These are phyloP conservation scores for Penicillium sp. DNA, from an alignment of 2,329 filamentous ascomycete species.

Conservation along the genomic window DNA sequence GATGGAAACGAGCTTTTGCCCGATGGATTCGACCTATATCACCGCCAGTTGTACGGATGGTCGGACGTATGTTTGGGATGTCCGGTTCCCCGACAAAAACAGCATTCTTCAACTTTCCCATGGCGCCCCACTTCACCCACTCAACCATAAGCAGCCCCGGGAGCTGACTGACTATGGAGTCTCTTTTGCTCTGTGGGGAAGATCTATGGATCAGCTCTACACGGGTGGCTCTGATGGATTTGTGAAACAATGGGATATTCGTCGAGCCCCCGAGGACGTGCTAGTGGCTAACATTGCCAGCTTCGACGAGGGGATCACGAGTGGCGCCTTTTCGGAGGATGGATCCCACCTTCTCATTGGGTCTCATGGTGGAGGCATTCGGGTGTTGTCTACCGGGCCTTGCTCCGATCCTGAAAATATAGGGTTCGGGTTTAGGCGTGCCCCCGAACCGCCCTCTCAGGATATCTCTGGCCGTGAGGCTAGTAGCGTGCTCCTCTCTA, in stretches of 20 bases:
- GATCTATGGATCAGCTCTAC: slow-evolving; percentile 53
- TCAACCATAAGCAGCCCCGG: slow-evolving; percentile 38
- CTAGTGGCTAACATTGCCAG: slow-evolving; percentile 52
- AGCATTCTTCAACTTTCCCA: slow-evolving; percentile 54
- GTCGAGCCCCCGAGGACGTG: slow-evolving; percentile 51
- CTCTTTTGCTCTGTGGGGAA: slow-evolving; percentile 58
- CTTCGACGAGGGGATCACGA: slow-evolving; percentile 57
- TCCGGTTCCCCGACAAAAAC: slow-evolving; percentile 43
- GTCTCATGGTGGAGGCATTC: slow-evolving; percentile 56
- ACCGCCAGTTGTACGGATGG: slow-evolving; percentile 63
- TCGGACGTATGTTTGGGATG: slow-evolving; percentile 61
- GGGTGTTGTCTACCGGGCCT: slow-evolving; percentile 47
- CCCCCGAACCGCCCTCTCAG: background rate
- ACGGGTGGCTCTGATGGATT: slow-evolving; percentile 63
- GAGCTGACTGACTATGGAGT: slow-evolving; percentile 60
- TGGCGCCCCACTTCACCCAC: slow-evolving; percentile 50
- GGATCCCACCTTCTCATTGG: slow-evolving; percentile 57
- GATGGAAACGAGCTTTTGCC: slow-evolving; percentile 59
- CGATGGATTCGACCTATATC: slow-evolving; percentile 48
- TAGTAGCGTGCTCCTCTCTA: slow-evolving; percentile 30
- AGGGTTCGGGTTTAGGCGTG: slow-evolving; percentile 16
- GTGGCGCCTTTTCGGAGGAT: slow-evolving; percentile 58
- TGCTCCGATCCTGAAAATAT: slow-evolving; percentile 15
- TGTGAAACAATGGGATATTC: slow-evolving; percentile 61
- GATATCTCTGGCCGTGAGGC: slow-evolving; percentile 27